Evolutionary conservation across 495 filamentous ascomycete species (phyloP).

Genomic region (Ramalina intermedia): DNA sequence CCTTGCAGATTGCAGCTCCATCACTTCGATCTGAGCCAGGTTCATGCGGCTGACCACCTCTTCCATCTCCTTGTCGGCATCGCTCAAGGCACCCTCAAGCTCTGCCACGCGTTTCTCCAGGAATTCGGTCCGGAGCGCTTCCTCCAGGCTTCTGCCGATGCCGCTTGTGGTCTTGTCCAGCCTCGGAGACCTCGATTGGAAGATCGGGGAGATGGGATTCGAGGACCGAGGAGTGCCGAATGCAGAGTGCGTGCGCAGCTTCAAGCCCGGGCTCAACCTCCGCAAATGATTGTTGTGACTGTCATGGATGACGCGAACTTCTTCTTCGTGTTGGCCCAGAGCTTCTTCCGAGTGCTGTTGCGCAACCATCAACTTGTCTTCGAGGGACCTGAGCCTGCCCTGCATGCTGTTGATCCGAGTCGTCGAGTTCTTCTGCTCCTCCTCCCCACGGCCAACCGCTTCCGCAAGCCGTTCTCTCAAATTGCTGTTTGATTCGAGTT

Average conservation of each 20-base stretch:
- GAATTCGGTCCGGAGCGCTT: constrained; percentile 52
- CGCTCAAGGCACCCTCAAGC: constrained; percentile 64
- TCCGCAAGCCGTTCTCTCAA: constrained; percentile 70
- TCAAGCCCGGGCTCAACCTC: constrained; percentile 46
- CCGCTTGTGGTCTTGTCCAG: constrained; percentile 44
- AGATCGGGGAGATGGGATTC: constrained; percentile 48
- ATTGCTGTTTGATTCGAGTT: constrained; percentile 59
- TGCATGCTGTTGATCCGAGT: constrained; percentile 74
- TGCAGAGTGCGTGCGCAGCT: constrained; percentile 23
- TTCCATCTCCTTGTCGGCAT: constrained; percentile 88
- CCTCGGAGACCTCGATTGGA: constrained; percentile 39
- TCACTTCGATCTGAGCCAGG: constrained; percentile 83
- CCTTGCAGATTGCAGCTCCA: constrained; percentile 81
- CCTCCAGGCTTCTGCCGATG: constrained; percentile 38
- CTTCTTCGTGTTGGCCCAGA: constrained; percentile 71
- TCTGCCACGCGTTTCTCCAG: constrained; percentile 64
- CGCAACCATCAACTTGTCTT: constrained; percentile 70
- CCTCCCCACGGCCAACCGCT: constrained; percentile 75
- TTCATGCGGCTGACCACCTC: constrained; percentile 89
- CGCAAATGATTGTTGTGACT: constrained; percentile 64
- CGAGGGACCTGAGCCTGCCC: constrained; percentile 57
- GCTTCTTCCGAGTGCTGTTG: constrained; percentile 80
- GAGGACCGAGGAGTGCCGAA: constrained; percentile 35
- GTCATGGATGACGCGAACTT: constrained; percentile 59
- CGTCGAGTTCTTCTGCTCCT: constrained; percentile 64